Evolutionary conservation across 2,329 filamentous ascomycete genomes (phyloP).

Genomic region (Alternaria incomplexa): DNA sequence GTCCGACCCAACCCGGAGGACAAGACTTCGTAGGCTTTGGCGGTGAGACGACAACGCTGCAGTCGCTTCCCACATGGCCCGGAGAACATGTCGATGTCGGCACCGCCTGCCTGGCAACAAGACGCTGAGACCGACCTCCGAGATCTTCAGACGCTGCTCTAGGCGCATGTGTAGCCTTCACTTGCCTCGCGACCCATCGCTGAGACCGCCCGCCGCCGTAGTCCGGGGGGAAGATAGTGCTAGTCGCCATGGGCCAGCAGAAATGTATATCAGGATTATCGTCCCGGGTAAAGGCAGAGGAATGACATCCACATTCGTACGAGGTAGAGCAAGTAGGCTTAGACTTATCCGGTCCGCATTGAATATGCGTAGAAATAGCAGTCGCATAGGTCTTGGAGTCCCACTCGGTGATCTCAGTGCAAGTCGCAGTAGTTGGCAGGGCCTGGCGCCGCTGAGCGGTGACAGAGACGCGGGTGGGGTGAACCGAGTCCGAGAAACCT

Average conservation of each 20-base stretch:
- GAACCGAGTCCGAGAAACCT: neutral
- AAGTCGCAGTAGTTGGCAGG: neutral
- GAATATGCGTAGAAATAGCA: neutral
- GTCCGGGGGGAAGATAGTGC: neutral
- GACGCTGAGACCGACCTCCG: neutral
- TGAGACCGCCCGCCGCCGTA: neutral
- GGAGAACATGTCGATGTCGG: neutral
- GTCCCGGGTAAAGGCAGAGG: neutral
- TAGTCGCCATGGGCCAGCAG: neutral
- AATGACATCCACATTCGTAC: neutral
- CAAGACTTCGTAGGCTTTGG: neutral
- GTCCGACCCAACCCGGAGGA: neutral
- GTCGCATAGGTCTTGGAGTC: neutral
- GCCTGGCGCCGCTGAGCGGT: neutral
- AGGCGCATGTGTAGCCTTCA: neutral
- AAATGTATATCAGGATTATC: neutral
- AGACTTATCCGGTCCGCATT: neutral
- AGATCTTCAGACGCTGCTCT: neutral
- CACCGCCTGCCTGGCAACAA: neutral
- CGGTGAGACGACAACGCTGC: neutral
- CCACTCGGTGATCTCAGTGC: neutral
- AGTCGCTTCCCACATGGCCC: neutral
- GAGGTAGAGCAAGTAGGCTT: neutral
- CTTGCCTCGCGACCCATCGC: neutral
- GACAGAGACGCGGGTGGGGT: fast-evolving